phyloP scores from a whole-genome alignment of 2,329 filamentous ascomycete species.

The Beauveria sp. region DNA sequence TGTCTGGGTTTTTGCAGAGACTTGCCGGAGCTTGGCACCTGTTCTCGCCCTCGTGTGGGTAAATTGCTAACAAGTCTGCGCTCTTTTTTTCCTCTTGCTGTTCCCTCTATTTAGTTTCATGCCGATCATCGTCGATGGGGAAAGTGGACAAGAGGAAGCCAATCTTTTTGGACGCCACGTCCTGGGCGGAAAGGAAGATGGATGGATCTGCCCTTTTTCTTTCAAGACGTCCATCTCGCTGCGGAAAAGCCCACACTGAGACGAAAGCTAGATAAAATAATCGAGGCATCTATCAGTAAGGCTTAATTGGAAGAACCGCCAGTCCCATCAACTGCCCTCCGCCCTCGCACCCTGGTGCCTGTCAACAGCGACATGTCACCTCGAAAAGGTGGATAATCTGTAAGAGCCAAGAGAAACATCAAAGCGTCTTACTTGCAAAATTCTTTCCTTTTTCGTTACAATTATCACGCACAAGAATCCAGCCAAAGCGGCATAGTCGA shows the following conservation, averaged over 20 bases:
- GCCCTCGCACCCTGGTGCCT: neutral
- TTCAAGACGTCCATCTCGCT: neutral
- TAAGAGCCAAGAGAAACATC: neutral
- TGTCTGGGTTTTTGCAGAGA: neutral
- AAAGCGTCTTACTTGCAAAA: neutral
- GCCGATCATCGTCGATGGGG: neutral
- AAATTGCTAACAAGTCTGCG: too few relatives aligned
- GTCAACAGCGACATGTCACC: conserved; percentile 1
- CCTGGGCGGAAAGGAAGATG: neutral
- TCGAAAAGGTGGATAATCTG: neutral
- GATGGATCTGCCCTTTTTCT: neutral
- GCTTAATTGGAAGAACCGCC: neutral
- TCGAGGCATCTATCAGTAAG: neutral
- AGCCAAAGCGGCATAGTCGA: neutral
- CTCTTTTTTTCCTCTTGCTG: neutral
- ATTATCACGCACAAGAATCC: neutral
- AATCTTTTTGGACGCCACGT: neutral
- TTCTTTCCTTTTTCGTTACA: neutral
- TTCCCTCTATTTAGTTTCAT: neutral
- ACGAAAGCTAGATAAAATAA: neutral
- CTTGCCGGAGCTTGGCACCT: too few relatives aligned
- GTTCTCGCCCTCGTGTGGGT: too few relatives aligned
- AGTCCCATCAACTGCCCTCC: neutral
- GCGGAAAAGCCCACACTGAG: neutral
- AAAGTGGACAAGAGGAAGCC: neutral